These are phyloP conservation scores for Monilinia fructicola DNA, from an alignment of 2,329 filamentous ascomycete genomes.

Conservation along the genomic window DNA sequence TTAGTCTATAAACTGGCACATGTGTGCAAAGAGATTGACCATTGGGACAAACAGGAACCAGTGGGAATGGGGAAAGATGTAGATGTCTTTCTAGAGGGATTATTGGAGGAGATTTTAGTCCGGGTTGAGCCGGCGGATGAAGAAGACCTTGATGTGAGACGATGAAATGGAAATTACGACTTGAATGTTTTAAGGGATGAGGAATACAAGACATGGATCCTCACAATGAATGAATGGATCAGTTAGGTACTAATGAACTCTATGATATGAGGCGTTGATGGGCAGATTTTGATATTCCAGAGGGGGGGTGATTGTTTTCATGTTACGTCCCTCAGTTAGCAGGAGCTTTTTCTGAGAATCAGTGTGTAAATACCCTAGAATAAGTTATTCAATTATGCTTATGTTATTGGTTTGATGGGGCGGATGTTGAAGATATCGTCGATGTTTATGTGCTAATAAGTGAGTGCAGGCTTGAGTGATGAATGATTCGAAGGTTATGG, in stretches of 20 bases:
- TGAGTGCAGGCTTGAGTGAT: background rate
- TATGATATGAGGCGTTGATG: slow-evolving; percentile 20
- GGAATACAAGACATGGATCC: background rate
- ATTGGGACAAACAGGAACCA: slow-evolving; percentile 79
- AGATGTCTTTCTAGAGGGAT: slow-evolving; percentile 82
- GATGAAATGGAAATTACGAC: slow-evolving; percentile 27
- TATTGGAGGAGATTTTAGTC: slow-evolving; percentile 91
- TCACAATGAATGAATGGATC: slow-evolving; percentile 22
- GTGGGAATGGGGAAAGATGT: slow-evolving; percentile 94
- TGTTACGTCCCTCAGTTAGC: background rate
- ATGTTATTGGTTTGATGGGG: background rate
- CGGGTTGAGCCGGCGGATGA: slow-evolving; percentile 77
- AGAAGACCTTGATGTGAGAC: slow-evolving; percentile 34
- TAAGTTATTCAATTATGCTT: slow-evolving; percentile 11
- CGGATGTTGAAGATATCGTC: background rate
- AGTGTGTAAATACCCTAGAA: slow-evolving; percentile 28
- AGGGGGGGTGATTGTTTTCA: slow-evolving; percentile 3
- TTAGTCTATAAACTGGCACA: slow-evolving; percentile 80
- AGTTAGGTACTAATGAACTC: slow-evolving; percentile 19
- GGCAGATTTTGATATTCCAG: slow-evolving; percentile 22
- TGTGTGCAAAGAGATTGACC: slow-evolving; percentile 86
- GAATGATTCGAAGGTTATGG: background rate
- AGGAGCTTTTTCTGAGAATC: background rate
- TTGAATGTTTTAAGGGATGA: slow-evolving; percentile 19
- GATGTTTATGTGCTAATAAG: background rate